These are phyloP conservation scores for Hirschioporus abietinus DNA, from an alignment of 768 basidiomycete species.

Conservation along the genomic window DNA sequence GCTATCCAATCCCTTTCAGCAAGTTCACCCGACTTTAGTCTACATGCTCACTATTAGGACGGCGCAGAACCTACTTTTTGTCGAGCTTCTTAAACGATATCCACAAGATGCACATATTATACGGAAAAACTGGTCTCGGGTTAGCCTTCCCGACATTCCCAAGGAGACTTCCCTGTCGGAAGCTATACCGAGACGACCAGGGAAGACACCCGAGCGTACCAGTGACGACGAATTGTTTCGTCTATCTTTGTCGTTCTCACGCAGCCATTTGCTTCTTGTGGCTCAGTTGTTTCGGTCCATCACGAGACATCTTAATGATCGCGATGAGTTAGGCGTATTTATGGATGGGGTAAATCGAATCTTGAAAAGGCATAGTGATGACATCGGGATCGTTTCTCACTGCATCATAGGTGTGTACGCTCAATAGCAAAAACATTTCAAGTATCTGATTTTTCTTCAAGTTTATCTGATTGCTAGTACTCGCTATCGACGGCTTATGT, in stretches of 20 bases:
- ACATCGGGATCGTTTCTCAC: conserved; percentile 73
- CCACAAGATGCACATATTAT: conserved; percentile 63
- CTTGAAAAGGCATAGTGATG: conserved; percentile 61
- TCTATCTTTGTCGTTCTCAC: conserved; percentile 57
- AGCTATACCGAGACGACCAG: conserved; percentile 32
- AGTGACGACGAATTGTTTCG: conserved; percentile 26
- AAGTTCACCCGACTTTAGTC: conserved; percentile 38
- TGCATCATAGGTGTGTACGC: conserved; percentile 58
- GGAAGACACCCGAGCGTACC: background rate
- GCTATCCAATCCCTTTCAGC: conserved; percentile 25
- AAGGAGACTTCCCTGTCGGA: conserved; percentile 32
- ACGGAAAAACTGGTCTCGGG: conserved; percentile 57
- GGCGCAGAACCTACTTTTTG: conserved; percentile 66
- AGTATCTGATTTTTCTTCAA: conserved; percentile 20
- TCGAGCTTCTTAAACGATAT: conserved; percentile 58
- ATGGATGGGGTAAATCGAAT: conserved; percentile 70
- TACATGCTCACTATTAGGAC: conserved; percentile 59
- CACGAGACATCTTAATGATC: conserved; percentile 65
- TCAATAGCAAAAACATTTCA: conserved; percentile 9
- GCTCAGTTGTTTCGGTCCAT: conserved; percentile 69
- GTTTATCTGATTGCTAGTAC: conserved; percentile 73
- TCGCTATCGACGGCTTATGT: conserved; percentile 71
- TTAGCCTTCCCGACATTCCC: conserved; percentile 45
- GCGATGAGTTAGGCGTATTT: conserved; percentile 58
- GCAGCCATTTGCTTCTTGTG: conserved; percentile 64